phyloP scores from a whole-genome alignment of 176 grass and related monocot species.

The Coix lacrymajobi region DNA sequence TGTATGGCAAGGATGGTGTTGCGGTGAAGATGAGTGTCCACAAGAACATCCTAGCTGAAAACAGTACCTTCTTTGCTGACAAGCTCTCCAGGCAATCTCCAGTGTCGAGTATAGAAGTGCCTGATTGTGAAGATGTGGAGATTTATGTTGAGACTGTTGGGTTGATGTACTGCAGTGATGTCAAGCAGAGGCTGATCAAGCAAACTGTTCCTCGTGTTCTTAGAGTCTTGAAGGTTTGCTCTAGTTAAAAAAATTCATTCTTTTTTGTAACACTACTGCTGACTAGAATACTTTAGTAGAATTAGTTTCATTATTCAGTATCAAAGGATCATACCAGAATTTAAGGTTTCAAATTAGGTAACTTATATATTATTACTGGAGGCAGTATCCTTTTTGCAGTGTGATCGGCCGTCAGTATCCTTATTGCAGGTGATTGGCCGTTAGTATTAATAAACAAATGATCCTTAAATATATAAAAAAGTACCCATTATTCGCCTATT shows the following conservation, averaged over 20 bases:
- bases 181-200: conserved; percentile 76
- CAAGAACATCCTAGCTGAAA: conserved; percentile 59
- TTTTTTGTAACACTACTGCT: neutral
- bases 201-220: conserved; percentile 74
- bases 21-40: conserved; percentile 85
- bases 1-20: conserved; percentile 76
- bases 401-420: neutral
- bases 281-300: neutral
- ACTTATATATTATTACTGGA: neutral
- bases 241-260: neutral
- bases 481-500: neutral
- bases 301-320: neutral
- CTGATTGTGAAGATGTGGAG: conserved; percentile 89
- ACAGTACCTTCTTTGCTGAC: conserved; percentile 74
- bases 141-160: conserved; percentile 87
- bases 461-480: neutral
- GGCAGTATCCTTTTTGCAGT: neutral
- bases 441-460: neutral
- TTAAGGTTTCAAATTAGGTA: neutral
- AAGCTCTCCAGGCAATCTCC: conserved; percentile 61
- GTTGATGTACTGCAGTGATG: conserved; percentile 85
- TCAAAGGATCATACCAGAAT: neutral
- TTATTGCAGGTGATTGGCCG: neutral
- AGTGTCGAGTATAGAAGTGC: conserved; percentile 46
- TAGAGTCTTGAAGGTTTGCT: conserved; percentile 78